These are phyloP conservation scores for Amniculicola lignicola DNA, from an alignment of 495 filamentous ascomycete genomes.

Conservation along the genomic window DNA sequence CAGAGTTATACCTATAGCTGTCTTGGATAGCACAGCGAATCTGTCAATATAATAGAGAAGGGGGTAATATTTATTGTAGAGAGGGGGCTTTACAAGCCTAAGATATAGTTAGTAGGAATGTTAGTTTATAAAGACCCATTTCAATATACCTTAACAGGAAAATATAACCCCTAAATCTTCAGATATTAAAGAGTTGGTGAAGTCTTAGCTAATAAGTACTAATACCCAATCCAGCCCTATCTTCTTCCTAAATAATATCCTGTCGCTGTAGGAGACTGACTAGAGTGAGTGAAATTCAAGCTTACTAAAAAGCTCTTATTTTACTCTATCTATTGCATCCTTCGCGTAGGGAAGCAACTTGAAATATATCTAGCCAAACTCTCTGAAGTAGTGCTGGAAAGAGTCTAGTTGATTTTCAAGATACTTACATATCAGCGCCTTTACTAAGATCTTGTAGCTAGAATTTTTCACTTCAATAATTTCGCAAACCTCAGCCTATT, in stretches of 20 bases:
- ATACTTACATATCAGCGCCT: not conserved
- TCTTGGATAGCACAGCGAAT: too few species aligned
- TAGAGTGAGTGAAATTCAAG: not conserved
- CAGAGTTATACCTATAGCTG: too few species aligned
- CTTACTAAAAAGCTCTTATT: constrained; percentile 2
- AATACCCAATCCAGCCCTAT: not conserved
- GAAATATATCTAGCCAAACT: constrained; percentile 1
- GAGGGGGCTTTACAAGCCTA: too few species aligned
- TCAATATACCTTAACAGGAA: not conserved
- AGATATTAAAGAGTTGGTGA: constrained; percentile 1
- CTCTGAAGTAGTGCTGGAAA: constrained; percentile 1
- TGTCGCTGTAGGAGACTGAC: not conserved
- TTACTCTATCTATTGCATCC: constrained; percentile 2
- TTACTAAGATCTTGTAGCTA: not conserved
- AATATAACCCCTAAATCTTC: not conserved
- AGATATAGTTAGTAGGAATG: too few species aligned
- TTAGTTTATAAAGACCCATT: too few species aligned
- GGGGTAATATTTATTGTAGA: too few species aligned
- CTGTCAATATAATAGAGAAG: too few species aligned
- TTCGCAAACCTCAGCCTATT: constrained; percentile 2
- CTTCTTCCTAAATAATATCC: constrained; percentile 3
- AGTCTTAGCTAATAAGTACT: not conserved
- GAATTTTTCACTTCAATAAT: constrained; percentile 1
- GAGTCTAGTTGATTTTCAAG: constrained; percentile 1
- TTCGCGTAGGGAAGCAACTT: constrained; percentile 2